These are phyloP conservation scores for Arabis hirsuta DNA, from an alignment of 345 rosid genomes.

Conservation along the genomic window DNA sequence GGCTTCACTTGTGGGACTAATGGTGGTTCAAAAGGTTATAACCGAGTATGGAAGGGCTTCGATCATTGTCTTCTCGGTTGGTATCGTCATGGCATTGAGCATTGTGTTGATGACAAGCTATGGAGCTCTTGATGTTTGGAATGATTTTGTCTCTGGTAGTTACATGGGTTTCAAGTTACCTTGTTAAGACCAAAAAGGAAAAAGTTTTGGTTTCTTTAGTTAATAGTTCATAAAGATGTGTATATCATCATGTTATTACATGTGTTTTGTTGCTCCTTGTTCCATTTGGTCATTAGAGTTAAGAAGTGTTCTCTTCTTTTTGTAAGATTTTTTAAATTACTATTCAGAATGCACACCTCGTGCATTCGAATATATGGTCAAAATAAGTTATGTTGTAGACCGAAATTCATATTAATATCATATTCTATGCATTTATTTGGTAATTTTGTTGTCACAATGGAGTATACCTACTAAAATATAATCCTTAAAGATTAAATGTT, in stretches of 20 bases:
- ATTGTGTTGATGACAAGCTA: constrained; percentile 73
- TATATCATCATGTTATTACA: constrained; percentile 23
- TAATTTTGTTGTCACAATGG: background rate
- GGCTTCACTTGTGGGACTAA: constrained; percentile 70
- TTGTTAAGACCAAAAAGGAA: constrained; percentile 49
- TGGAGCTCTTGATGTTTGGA: constrained; percentile 71
- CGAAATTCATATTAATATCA: background rate
- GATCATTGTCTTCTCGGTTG: constrained; percentile 77
- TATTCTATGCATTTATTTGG: background rate
- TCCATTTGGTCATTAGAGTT: constrained; percentile 14
- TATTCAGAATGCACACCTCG: constrained; percentile 46
- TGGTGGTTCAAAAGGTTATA: constrained; percentile 69
- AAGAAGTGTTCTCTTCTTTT: background rate
- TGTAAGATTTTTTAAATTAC: constrained; percentile 9
- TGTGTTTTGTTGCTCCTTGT: constrained; percentile 18
- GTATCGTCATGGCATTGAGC: constrained; percentile 80
- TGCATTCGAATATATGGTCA: constrained; percentile 44
- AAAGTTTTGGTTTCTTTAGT: constrained; percentile 36
- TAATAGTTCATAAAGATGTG: constrained; percentile 16
- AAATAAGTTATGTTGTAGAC: constrained; percentile 2
- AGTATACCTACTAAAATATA: background rate
- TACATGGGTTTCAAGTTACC: constrained; percentile 79
- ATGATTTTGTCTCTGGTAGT: constrained; percentile 57
- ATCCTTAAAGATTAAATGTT: too few species aligned
- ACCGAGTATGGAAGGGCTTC: constrained; percentile 73